A percentile compares a stretch with the other conserved stretches of the same genome.
phyloP scores from a whole-genome alignment of 306 rosid genomes.

The Potentilla sterilis region DNA sequence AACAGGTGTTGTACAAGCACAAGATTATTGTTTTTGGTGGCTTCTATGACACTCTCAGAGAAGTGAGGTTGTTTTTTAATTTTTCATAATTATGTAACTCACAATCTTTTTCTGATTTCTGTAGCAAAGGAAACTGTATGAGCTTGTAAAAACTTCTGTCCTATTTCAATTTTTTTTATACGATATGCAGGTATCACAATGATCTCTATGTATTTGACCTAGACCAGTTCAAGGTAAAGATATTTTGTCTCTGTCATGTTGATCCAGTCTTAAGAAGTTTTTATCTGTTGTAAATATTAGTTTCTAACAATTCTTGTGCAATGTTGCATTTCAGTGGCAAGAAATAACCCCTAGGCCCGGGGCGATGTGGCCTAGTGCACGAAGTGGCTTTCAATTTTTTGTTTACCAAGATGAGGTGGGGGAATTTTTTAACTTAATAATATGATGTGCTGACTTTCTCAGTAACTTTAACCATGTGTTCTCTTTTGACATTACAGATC shows the following conservation, averaged over 20 bases:
- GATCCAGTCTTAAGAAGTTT: conserved; percentile 9
- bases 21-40: conserved; percentile 96
- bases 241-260: conserved; percentile 14
- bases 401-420: conserved; percentile 91
- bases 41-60: conserved; percentile 95
- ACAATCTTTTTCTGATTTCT: neutral
- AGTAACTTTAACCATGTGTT: neutral
- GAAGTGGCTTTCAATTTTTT: conserved; percentile 94
- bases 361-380: conserved; percentile 93
- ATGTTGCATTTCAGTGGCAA: conserved; percentile 75
- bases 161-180: neutral
- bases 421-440: conserved; percentile 17
- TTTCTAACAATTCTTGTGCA: conserved; percentile 19
- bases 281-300: neutral
- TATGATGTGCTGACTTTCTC: neutral
- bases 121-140: neutral
- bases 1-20: conserved; percentile 96
- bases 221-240: conserved; percentile 82
- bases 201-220: conserved; percentile 93
- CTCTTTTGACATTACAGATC: conserved; percentile 53
- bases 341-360: conserved; percentile 95
- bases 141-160: neutral
- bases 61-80: conserved; percentile 79
- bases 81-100: conserved; percentile 17
- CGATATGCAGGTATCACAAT: conserved; percentile 72